Evolutionary conservation across 306 rosid species (phyloP), one percentile per base, ranked within the genome.

Genomic region (Hippophae rhamnoides): DNA sequence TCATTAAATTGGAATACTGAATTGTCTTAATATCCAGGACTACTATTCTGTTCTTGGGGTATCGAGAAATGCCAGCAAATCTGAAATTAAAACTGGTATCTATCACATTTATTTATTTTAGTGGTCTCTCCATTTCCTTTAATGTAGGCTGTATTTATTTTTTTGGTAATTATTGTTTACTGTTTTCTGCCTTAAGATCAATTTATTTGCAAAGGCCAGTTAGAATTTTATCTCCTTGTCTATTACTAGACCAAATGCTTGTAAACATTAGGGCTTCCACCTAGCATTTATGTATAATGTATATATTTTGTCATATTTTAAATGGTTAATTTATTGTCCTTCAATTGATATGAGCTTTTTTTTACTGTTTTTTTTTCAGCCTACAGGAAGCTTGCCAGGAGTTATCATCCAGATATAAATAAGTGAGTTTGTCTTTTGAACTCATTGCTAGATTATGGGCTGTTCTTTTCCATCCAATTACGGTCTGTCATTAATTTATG

Each of bases 311-410:
- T 31, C 44, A 8, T 53, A 7, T 14, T 52, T n/a, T 46, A 8
- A 45, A 10, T 23, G 13, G 18, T 18, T 31, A 8, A 2, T 40
- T 42, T 26, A 27, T 43, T 10, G 4, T 0, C 25, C 18, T 27
- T 26, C 52, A 14, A 42, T 47, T 47, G 11, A 47, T 47, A 12
- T 6, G 5, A 9, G 54, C 40, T 52, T 46, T 50, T 66, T 44
- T 26, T 50, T 3, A 48, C 11, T 55, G 64, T 60, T 69, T 67
- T 49, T 31, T 74, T 72, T 85, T 73, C 95, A 92, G 99, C 97
- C 56, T 92, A 92, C 59, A 82, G 99, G 78, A 92, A 86, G 78
- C 97, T 92, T 69, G 99, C 99, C 44, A 84, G 99, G 69, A 86
- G 69, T 74, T 88, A 66, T 73, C 99, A 92, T 72, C 99, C 99